Base-by-base conservation (phyloP, 2,329 filamentous ascomycete genomes). In the Ceratocystiopsis minuta region DNA sequence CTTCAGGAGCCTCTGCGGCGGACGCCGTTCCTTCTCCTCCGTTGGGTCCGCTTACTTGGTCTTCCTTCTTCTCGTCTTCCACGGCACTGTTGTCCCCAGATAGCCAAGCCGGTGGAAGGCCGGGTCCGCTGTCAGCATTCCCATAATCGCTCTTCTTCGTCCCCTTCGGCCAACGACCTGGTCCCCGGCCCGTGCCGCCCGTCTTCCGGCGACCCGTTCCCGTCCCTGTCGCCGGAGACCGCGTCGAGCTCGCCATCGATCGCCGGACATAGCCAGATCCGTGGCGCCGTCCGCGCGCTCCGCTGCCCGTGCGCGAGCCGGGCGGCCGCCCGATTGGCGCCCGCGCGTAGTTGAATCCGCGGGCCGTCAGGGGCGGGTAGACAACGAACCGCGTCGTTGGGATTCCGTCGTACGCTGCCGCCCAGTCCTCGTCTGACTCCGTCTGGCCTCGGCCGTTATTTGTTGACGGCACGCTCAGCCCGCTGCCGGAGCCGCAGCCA, bases 311-410 rank as follows among this genome's bases (percentile, higher is more conserved):
- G 13, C 63, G 61, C 1, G 55, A 46, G 2, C 51, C 50, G 3
- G 62, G 52, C 3, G 64, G 57, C 16, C 67, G 60, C 34, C 56
- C 55, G 3, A 63, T 59, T 9, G 57, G 60, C 16, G 59, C 54
- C 16, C 68, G 62, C 12, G 61, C 54, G 15, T 68, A 62, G 37
- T 67, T 66, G 15, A 58, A 54, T 7, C 70, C 63, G 17, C 71
- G 65, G 40, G 63, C 59, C 12, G 61, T 62, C 10, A 80, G 60
- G 0, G 79, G 72, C 10, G 84, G 84, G 52, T 82, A 88, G 35
- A 90, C 74, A 51, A 86, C 79, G 56, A 85, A 92, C 32, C 83
- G 72, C 2, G 66, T 75, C 0, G 75, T 64, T 3, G 81, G 80
- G 20, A 90, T 80, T 38, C 63, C 58, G 14, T 60, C 60, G 52